Base-by-base conservation (phyloP, 495 filamentous ascomycete genomes). In the Clohesyomyces aquaticus region DNA sequence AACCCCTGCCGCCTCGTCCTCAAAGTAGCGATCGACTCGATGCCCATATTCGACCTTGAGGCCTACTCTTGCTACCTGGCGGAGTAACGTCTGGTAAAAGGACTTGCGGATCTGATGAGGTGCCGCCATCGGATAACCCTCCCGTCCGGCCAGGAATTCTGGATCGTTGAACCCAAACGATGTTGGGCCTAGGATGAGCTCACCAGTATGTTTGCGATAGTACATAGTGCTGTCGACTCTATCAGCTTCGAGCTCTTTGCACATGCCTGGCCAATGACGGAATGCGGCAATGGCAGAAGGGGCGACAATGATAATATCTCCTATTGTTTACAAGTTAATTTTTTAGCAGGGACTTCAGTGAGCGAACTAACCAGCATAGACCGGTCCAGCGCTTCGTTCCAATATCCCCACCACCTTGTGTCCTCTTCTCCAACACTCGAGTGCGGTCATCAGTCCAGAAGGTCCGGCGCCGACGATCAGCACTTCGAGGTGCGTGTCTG, bases 261-360 rank as follows among this genome's bases (percentile, higher is more conserved):
- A 55, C 61, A 69, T 69, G 43, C 66, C 66, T 1, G 61, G 62
- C 66, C 66, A 69, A 38, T 69, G 66, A 42, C 58, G 50, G 41
- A 69, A 61, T 55, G 57, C 41, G 12, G 38, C 4, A 16, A 62
- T 66, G 1, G 66, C 66, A 4, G 62, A 58, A 6, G 63, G 66
- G 21, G 49, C 55, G 42, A 69, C 54, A 49, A 69, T 65, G 42
- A 65, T 65, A 54, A 69, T 61, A 51, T 69, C 66, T 25, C 66
- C 66, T 68, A 42, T 27, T 3, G 4, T 23, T 12, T 4, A 51
- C 25, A n/a, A n/a, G n/a, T n/a, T n/a, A n/a, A n/a, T n/a, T n/a
- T n/a, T n/a, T n/a, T n/a, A n/a, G n/a, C n/a, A n/a, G n/a, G n/a
- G n/a, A n/a, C n/a, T n/a, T n/a, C n/a, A n/a, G n/a, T n/a, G n/a